Evolutionary conservation across 257 asterid genomes (phyloP), one percentile per base, ranked within the genome.

Genomic region (Rauvolfia tetraphylla): DNA sequence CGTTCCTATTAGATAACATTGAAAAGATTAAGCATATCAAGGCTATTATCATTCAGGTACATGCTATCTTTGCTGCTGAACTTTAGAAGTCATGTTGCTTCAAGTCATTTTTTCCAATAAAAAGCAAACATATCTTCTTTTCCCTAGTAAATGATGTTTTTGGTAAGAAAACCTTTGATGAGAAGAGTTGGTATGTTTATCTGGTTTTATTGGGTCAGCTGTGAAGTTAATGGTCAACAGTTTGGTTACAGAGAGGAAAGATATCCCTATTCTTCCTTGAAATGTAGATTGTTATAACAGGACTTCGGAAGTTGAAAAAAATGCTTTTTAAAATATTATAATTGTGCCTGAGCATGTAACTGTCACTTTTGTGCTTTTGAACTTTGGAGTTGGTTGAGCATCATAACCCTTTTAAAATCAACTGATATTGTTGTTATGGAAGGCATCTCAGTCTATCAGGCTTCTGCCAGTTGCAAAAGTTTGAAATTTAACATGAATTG

Each of bases 21-120:
- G 98, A 88, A 66, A 92, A 95, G 90, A 92, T 92, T 78, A 89
- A 72, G 88, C 97, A 95, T 72, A 90, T 95, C 80, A 83, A 87
- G 82, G 81, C 99, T 8, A 86, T 88, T 23, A 90, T 95, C 79
- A 98, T 95, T 84, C 99, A 95, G 98, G 99, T 95, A 79, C 71
- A 29, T 86, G 73, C 68, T 56, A 17, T 78, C 44, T 62, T 74
- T 42, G 33, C 68, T 48, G 38, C 69, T 75, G 70, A n/a, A 51
- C 22, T 34, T 69, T 25, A 18, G 31, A 69, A 41, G 33, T 10
- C n/a, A 29, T 29, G 17, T 29, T 56, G 68, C 27, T 42, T 74
- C 7, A 41, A 17, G 18, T 59, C 51, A 15, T 59, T 41, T 61
- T n/a, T 62, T 42, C 56, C 61, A 58, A 17, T 18, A 27, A 46